phyloP scores from a whole-genome alignment of 352 stramenopile species.

The Globisporangium yorkense region DNA sequence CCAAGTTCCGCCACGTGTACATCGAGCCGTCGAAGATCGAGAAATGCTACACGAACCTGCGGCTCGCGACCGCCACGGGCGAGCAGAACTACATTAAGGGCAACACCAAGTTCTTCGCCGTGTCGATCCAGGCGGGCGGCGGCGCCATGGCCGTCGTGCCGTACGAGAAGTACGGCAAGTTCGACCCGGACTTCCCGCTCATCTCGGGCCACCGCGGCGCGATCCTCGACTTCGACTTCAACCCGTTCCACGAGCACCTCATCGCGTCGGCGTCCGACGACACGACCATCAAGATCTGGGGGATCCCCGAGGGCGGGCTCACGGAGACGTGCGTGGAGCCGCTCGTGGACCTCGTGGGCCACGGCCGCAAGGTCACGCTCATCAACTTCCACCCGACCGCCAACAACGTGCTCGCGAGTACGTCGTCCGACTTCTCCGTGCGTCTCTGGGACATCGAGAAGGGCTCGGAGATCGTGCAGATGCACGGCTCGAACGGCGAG shows the following conservation, averaged over 20 bases:
- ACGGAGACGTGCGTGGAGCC: constrained; percentile 93
- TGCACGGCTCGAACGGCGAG: constrained; percentile 66
- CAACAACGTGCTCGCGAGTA: constrained; percentile 95
- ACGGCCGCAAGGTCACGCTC: constrained; percentile 96
- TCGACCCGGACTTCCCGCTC: constrained; percentile 91
- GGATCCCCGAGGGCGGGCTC: constrained; percentile 92
- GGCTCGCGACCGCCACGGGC: constrained; percentile 95
- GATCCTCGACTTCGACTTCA: constrained; percentile 99
- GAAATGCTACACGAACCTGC: constrained; percentile 88
- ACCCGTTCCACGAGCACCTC: constrained; percentile 96
- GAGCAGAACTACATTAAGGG: constrained; percentile 99
- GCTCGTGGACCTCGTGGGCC: constrained; percentile 94
- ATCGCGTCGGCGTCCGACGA: constrained; percentile 96
- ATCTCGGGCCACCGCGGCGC: constrained; percentile 94
- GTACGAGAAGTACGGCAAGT: constrained; percentile 94
- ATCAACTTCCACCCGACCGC: constrained; percentile 98
- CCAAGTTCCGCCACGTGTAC: constrained; percentile 99
- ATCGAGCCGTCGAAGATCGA: constrained; percentile 95
- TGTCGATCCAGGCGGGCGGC: constrained; percentile 88
- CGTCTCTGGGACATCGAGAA: constrained; percentile 99
- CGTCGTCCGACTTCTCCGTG: constrained; percentile 93
- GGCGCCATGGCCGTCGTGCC: constrained; percentile 92
- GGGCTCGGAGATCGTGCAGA: constrained; percentile 85
- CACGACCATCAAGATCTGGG: constrained; percentile 97
- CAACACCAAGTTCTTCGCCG: constrained; percentile 99